These are phyloP conservation scores for Pisolithus marmoratus DNA, from an alignment of 768 basidiomycete species.

Conservation along the genomic window DNA sequence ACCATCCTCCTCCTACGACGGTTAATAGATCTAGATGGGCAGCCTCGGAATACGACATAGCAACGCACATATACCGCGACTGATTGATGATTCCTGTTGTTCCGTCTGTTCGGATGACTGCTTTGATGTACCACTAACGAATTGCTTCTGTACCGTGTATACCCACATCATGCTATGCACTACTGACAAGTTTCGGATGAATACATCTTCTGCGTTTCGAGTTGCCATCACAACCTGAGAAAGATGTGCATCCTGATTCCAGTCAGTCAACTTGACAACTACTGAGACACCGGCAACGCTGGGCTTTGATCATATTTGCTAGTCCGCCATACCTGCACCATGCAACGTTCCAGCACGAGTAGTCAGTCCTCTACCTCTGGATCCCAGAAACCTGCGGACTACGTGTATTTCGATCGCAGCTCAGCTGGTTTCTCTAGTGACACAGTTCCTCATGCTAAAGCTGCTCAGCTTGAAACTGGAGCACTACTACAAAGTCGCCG, in stretches of 20 bases:
- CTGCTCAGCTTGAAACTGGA: slow-evolving; percentile 93
- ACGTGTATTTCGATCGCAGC: slow-evolving; percentile 89
- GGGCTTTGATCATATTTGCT: background rate
- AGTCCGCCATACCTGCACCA: background rate
- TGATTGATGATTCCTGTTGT: background rate
- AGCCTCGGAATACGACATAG: slow-evolving; percentile 10
- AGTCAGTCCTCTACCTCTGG: background rate
- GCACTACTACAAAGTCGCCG: slow-evolving; percentile 94
- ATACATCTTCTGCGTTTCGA: background rate
- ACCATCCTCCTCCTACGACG: background rate
- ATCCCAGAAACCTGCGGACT: slow-evolving; percentile 50
- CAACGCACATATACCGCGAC: background rate
- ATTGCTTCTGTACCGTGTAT: background rate
- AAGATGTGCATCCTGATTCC: too few species aligned
- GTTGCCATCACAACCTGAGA: background rate
- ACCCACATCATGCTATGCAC: background rate
- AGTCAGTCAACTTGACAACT: background rate
- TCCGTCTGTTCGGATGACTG: background rate
- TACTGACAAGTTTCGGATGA: background rate
- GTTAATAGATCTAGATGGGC: slow-evolving; percentile 19
- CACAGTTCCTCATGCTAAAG: slow-evolving; percentile 77
- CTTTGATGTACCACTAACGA: background rate
- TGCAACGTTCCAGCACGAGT: slow-evolving; percentile 1
- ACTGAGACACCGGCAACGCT: background rate
- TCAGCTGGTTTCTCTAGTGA: slow-evolving; percentile 73